phyloP scores from a whole-genome alignment of 805 yeast species.

The Saturnispora sekii region DNA sequence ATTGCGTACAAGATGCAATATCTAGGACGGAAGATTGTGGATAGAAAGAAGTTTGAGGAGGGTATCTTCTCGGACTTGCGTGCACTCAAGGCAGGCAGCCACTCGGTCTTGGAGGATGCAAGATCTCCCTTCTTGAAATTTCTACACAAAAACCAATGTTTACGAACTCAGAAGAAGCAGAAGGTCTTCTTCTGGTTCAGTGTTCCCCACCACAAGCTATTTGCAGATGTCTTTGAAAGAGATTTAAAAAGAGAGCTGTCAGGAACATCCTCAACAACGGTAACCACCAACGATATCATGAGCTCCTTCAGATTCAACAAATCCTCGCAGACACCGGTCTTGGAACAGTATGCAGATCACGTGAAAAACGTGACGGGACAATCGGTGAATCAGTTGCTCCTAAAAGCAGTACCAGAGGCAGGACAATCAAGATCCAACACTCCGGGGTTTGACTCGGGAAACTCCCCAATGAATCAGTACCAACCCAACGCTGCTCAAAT shows the following conservation, averaged over 20 bases:
- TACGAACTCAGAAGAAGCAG: slow-evolving; percentile 92
- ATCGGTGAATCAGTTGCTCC: slow-evolving; percentile 7
- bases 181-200: slow-evolving; percentile 96
- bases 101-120: slow-evolving; percentile 83
- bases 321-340: slow-evolving; percentile 29
- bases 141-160: slow-evolving; percentile 74
- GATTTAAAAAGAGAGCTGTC: slow-evolving; percentile 71
- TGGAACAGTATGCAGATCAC: slow-evolving; percentile 39
- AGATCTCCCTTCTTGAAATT: slow-evolving; percentile 77
- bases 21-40: slow-evolving; percentile 77
- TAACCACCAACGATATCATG: slow-evolving; percentile 69
- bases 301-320: slow-evolving; percentile 62
- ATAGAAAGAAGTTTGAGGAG: slow-evolving; percentile 92
- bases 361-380: slow-evolving; percentile 12
- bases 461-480: not conserved
- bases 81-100: slow-evolving; percentile 73
- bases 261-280: slow-evolving; percentile 60
- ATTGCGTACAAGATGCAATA: slow-evolving; percentile 80
- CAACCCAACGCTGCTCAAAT: not conserved
- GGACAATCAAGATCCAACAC: not conserved
- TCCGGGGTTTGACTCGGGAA: not conserved
- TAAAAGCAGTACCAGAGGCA: slow-evolving; percentile 4
- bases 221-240: slow-evolving; percentile 88
- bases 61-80: slow-evolving; percentile 90
- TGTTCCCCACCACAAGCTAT: slow-evolving; percentile 86